A percentile compares a stretch with the other conserved stretches of the same genome.
phyloP scores from a whole-genome alignment of 345 rosid species.

The Dipteronia dyeriana region DNA sequence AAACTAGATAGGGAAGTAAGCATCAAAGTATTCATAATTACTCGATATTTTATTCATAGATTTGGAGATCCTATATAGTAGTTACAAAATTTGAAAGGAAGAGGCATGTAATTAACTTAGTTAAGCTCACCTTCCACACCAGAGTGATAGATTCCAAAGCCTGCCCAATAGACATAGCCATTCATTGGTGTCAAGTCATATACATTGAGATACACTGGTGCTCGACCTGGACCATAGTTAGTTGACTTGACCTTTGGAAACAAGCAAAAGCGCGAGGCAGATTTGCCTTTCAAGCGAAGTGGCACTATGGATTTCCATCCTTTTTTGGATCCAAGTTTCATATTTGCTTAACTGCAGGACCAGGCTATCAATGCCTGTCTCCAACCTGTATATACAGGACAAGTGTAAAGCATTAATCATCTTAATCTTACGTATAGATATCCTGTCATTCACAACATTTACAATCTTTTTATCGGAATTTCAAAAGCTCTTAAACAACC shows the following conservation, averaged over 20 bases:
- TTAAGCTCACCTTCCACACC: constrained; percentile 85
- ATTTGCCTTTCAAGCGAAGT: constrained; percentile 54
- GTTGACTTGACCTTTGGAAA: constrained; percentile 67
- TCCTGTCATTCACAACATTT: neutral
- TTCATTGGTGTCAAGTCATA: constrained; percentile 89
- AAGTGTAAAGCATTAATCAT: constrained; percentile 9
- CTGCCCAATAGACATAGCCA: constrained; percentile 95
- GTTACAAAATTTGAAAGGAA: constrained; percentile 5
- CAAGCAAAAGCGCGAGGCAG: constrained; percentile 69
- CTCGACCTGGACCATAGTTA: constrained; percentile 54
- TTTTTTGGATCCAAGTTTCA: constrained; percentile 62
- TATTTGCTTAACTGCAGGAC: constrained; percentile 36
- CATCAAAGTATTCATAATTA: constrained; percentile 8
- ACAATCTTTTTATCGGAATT: neutral
- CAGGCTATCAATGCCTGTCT: constrained; percentile 31
- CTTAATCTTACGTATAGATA: too few species aligned
- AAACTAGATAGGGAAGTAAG: neutral
- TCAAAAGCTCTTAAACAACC: neutral
- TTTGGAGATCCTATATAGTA: neutral
- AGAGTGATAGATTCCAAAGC: constrained; percentile 95
- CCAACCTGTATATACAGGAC: constrained; percentile 39
- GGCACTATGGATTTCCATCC: constrained; percentile 66
- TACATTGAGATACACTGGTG: constrained; percentile 90
- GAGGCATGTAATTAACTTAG: constrained; percentile 17
- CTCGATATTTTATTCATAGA: neutral